Conservation (phyloP, 1,284 basidiomycete species). For the Trametes sp. region DNA sequence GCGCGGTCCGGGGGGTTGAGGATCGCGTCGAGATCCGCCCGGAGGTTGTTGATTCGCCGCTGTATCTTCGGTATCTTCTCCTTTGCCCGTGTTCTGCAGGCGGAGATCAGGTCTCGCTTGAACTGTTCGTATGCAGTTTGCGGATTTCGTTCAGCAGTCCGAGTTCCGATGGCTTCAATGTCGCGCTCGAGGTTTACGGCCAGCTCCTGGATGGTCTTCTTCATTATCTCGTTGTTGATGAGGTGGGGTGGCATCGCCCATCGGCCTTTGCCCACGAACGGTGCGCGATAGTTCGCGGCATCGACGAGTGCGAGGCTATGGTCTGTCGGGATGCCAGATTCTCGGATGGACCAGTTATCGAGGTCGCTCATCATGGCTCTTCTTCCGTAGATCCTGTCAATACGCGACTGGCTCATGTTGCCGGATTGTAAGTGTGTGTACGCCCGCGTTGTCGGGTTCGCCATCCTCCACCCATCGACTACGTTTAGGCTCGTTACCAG, state of each 20-base stretch:
- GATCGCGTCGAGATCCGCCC: too few relatives aligned
- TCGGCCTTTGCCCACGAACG: background rate
- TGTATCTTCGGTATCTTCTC: background rate
- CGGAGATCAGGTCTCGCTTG: background rate
- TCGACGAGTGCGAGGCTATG: background rate
- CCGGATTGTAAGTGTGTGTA: background rate
- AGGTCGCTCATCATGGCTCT: background rate
- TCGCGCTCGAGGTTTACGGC: background rate
- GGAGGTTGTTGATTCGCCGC: background rate
- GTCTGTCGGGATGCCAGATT: background rate
- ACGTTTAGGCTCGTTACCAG: background rate
- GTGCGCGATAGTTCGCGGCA: background rate
- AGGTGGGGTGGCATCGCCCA: constrained; percentile 39
- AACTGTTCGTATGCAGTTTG: background rate
- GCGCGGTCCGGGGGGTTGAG: too few relatives aligned
- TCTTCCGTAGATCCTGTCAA: background rate
- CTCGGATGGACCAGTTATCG: background rate
- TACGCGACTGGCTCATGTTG: background rate
- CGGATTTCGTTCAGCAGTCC: background rate
- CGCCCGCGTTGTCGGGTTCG: background rate
- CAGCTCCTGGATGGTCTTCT: background rate
- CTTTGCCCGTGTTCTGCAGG: background rate
- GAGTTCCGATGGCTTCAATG: background rate
- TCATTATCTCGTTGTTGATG: background rate
- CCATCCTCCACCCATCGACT: background rate